These are phyloP conservation scores for Rhinocladiella mackenziei DNA, from an alignment of 2,329 filamentous ascomycete genomes.

Conservation along the genomic window DNA sequence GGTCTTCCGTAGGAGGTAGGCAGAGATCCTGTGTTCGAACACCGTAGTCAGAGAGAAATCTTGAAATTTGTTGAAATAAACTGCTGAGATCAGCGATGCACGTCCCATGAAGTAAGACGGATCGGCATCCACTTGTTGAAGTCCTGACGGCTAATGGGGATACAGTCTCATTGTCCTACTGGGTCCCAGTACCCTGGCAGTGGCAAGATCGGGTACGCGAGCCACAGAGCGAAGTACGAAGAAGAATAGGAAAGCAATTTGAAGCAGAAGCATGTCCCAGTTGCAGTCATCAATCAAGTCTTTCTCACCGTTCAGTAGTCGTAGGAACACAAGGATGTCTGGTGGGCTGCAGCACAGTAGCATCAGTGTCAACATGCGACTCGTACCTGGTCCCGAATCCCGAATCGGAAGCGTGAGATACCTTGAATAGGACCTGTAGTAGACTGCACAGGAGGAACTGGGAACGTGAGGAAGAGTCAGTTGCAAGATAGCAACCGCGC, in stretches of 20 bases:
- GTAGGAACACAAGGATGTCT: not conserved
- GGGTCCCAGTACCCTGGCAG: conserved; percentile 12
- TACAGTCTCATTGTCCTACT: conserved; percentile 10
- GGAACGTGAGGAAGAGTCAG: no score
- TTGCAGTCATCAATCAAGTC: conserved; percentile 15
- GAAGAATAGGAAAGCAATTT: conserved; percentile 15
- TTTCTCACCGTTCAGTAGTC: not conserved
- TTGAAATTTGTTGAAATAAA: conserved; percentile 37
- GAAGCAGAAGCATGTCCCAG: conserved; percentile 15
- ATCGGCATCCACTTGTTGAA: conserved; percentile 14
- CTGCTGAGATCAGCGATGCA: conserved; percentile 17
- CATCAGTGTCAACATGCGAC: no score
- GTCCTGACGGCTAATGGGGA: conserved; percentile 11
- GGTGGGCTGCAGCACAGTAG: not conserved
- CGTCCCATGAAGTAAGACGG: not conserved
- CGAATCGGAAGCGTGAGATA: no score
- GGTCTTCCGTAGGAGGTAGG: conserved; percentile 27
- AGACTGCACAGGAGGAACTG: no score
- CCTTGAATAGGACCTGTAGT: no score
- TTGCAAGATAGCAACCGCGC: no score
- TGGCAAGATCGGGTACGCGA: conserved; percentile 20
- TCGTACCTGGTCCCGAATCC: no score
- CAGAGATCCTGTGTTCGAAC: conserved; percentile 38
- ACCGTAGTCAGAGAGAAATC: conserved; percentile 38
- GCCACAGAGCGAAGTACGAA: conserved; percentile 14